Percentiles rank a stretch among this genome's conserved stretches.
Conservation (phyloP, 352 stramenopile genomes). For the Phytophthora sansomeana region DNA sequence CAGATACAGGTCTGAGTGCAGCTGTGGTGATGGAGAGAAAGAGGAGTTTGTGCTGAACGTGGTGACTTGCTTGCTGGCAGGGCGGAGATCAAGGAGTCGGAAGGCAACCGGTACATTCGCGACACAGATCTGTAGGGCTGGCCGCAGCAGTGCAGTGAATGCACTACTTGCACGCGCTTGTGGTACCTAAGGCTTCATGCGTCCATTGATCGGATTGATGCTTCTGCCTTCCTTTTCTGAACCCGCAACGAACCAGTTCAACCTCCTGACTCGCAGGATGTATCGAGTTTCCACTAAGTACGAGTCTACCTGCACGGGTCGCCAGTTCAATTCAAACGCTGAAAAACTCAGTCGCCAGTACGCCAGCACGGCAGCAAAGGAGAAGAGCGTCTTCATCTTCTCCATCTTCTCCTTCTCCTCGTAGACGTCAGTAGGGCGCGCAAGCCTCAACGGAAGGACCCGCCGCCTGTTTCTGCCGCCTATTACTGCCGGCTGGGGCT, state of each 20-base stretch:
- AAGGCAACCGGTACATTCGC: conserved; percentile 90
- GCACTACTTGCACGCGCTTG: no score
- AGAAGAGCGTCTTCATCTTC: not conserved
- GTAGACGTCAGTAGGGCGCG: not conserved
- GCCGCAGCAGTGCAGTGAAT: no score
- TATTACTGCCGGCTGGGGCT: conserved; percentile 20
- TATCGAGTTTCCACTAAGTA: no score
- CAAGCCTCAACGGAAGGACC: conserved; percentile 20
- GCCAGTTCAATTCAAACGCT: conserved; percentile 20
- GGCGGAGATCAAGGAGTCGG: conserved; percentile 90
- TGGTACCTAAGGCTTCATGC: no score
- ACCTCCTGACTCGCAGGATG: no score
- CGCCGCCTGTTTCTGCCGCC: conserved; percentile 22
- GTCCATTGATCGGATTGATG: no score
- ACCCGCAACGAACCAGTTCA: no score
- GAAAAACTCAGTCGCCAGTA: conserved; percentile 11
- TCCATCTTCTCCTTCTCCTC: not conserved
- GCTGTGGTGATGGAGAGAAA: not conserved
- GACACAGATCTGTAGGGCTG: conserved; percentile 73
- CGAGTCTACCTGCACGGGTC: not conserved
- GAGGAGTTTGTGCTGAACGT: conserved; percentile 2
- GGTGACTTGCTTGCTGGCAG: conserved; percentile 30
- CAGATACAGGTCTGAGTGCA: conserved; percentile 69
- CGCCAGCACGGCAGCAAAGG: not conserved
- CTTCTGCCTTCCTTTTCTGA: no score